Conservation (phyloP, 352 stramenopile species). For the Pythium pyrilobum region DNA sequence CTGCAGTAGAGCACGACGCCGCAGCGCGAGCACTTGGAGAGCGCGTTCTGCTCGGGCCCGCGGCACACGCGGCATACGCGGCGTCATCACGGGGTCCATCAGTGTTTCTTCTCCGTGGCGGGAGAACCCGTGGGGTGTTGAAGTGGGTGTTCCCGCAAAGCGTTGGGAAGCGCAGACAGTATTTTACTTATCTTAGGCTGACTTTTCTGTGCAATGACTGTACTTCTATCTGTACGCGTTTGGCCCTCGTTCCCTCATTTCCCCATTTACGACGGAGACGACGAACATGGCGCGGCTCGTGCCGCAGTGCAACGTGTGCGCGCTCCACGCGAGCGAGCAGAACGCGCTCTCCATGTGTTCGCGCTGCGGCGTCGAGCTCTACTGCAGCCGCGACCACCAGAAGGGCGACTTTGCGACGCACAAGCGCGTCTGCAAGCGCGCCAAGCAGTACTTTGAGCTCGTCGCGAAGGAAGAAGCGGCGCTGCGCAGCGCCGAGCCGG, state of each 20-base stretch:
- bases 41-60: background rate
- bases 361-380: slow-evolving; percentile 8
- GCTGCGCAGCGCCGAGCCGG: background rate
- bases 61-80: background rate
- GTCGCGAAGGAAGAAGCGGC: background rate
- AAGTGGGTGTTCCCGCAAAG: too few relatives aligned
- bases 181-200: too few relatives aligned
- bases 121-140: too few relatives aligned
- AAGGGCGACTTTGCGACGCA: background rate
- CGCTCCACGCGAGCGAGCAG: background rate
- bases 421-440: slow-evolving; percentile 3
- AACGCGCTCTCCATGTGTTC: background rate
- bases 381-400: slow-evolving; percentile 13
- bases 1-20: slow-evolving; percentile 7
- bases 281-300: background rate
- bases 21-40: slow-evolving; percentile 11
- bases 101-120: too few relatives aligned
- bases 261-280: too few relatives aligned
- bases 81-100: too few relatives aligned
- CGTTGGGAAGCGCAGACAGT: too few relatives aligned
- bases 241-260: too few relatives aligned
- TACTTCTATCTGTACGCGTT: too few relatives aligned
- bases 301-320: background rate
- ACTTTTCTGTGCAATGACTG: too few relatives aligned
- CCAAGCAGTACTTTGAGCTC: background rate